Base-by-base conservation (phyloP, 768 basidiomycete species). In the Amanita molliuscula region DNA sequence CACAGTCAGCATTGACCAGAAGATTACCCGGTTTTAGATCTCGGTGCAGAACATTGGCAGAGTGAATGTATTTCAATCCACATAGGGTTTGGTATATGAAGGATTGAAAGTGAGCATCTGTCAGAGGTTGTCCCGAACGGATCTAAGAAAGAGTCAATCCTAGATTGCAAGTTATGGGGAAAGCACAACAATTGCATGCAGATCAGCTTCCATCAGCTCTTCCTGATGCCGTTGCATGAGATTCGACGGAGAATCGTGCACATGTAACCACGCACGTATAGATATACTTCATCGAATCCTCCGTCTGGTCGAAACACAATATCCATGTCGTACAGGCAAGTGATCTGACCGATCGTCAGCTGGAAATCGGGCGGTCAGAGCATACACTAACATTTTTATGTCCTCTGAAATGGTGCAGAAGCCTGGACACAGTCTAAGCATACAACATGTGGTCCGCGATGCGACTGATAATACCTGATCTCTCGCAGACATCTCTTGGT, bases 131-230 rank as follows among this genome's bases (percentile, higher is more conserved):
- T 44, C 88, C 85, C 21, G 88, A 90, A 44, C 88, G 86, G 55
- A 86, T 86, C 90, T 85, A 53, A 15, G 6, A 25, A 46, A 53
- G 48, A 18, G 44, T 53, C 48, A 48, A 44, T 48, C 26, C 16
- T n/a, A 3, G 8, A 15, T 26, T 33, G 44, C n/a, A 6, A 13
- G 13, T 9, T 6, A n/a, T 40, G 9, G 10, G 7, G 33, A 10
- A 18, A 16, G 23, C 6, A 80, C 66, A 59, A 94, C 93, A 66
- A 99, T 99, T 16, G 96, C 96, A 61, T 98, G 96, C 16, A 99
- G 76, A 78, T 99, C 96, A 49, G 96, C 96, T 64, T 99, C 96
- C 96, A 98, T 99, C 57, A 98, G 81, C 65, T 99, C 96, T 71
- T 98, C 94, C 88, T 98, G n/a, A 50, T 15, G 20, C n/a, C 7